A percentile compares a stretch with the other conserved stretches of the same genome.
Conservation (phyloP, 345 rosid genomes). For the Rhizophora apiculata region DNA sequence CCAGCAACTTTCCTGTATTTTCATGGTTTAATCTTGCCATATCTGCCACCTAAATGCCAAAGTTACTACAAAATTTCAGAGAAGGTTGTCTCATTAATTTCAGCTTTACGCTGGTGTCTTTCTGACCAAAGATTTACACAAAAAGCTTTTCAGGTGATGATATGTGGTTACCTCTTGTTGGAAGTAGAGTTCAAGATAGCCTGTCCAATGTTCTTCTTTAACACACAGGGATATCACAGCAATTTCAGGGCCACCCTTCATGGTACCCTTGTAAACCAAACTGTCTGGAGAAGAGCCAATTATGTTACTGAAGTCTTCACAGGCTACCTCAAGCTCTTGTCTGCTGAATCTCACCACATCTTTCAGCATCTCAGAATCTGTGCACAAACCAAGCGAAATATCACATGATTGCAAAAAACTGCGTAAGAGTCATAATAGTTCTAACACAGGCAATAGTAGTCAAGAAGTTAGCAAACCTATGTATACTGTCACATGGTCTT, state of each 20-base stretch:
- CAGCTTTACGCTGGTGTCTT: constrained; percentile 3
- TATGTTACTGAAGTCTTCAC: constrained; percentile 98
- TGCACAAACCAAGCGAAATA: not conserved
- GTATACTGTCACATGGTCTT: constrained; percentile 63
- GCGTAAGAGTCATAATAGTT: not conserved
- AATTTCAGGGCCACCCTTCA: constrained; percentile 92
- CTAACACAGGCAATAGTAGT: constrained; percentile 1
- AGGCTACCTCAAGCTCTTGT: constrained; percentile 96
- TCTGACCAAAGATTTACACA: not conserved
- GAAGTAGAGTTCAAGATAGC: constrained; percentile 88
- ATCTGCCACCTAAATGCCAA: constrained; percentile 78
- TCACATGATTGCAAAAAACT: not conserved
- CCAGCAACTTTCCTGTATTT: constrained; percentile 74
- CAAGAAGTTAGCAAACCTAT: constrained; percentile 52
- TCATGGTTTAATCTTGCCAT: constrained; percentile 87
- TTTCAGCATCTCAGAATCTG: constrained; percentile 87
- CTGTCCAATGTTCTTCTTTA: constrained; percentile 92
- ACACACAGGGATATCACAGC: constrained; percentile 86
- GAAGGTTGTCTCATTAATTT: constrained; percentile 8
- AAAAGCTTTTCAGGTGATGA: not conserved
- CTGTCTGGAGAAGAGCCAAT: constrained; percentile 94
- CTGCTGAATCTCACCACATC: constrained; percentile 75
- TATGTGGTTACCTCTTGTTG: constrained; percentile 68
- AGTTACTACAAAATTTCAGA: constrained; percentile 14
- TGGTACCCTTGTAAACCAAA: constrained; percentile 83